A percentile compares a stretch with the other conserved stretches of the same genome.
phyloP scores from a whole-genome alignment of 805 yeast species.

The Lachancea cidri region DNA sequence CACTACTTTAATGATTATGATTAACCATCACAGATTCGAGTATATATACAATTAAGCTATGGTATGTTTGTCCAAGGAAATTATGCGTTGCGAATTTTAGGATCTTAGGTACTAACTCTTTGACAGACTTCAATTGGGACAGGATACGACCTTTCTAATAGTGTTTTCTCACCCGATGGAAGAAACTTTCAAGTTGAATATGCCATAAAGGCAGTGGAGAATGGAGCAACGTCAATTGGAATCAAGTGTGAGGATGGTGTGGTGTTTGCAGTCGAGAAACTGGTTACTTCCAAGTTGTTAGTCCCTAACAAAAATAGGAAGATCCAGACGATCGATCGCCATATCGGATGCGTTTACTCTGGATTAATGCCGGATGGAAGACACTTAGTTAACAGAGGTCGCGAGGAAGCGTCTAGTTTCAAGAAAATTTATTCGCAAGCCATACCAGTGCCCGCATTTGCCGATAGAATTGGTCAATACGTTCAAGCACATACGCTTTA shows the following conservation, averaged over 20 bases:
- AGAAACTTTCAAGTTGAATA: slow-evolving; percentile 97
- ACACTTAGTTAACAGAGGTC: slow-evolving; percentile 83
- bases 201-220: slow-evolving; percentile 96
- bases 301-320: slow-evolving; percentile 87
- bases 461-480: slow-evolving; percentile 82
- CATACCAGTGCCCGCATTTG: slow-evolving; percentile 73
- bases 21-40: not conserved
- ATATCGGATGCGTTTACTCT: slow-evolving; percentile 90
- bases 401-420: slow-evolving; percentile 84
- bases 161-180: slow-evolving; percentile 86
- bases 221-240: slow-evolving; percentile 93
- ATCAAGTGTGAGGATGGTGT: slow-evolving; percentile 89
- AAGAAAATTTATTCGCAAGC: slow-evolving; percentile 70
- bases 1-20: not conserved
- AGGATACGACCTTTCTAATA: slow-evolving; percentile 96
- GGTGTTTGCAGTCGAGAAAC: slow-evolving; percentile 96
- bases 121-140: slow-evolving; percentile 89
- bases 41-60: not conserved
- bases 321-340: slow-evolving; percentile 89
- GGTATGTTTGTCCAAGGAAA: not conserved
- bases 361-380: slow-evolving; percentile 97
- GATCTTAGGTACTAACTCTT: not conserved
- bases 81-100: no score
- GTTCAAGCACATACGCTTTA: slow-evolving; percentile 95
- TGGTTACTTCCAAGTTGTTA: slow-evolving; percentile 76